A percentile compares a stretch with the other conserved stretches of the same genome.
Conservation (phyloP, 2,329 filamentous ascomycete genomes). For the Cladosporium phlei region DNA sequence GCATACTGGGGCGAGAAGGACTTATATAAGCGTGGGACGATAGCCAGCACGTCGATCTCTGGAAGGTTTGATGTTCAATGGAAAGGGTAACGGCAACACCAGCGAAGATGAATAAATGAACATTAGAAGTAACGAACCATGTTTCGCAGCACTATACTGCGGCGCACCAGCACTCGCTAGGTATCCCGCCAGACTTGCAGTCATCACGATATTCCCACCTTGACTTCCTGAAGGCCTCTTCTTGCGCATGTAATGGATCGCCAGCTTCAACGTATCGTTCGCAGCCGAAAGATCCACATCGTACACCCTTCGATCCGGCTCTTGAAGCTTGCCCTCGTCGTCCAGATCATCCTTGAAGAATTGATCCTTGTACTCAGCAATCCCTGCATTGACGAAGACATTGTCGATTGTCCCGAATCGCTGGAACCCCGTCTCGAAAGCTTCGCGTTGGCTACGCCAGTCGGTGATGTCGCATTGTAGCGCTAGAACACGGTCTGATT, state of each 20-base stretch:
- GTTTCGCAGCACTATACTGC: slow-evolving; percentile 47
- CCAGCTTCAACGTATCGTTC: slow-evolving; percentile 44
- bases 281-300: slow-evolving; percentile 46
- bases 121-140: slow-evolving; percentile 28
- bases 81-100: no score
- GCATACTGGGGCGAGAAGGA: no score
- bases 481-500: slow-evolving; percentile 28
- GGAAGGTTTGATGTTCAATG: no score
- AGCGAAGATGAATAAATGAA: no score
- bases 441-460: slow-evolving; percentile 43
- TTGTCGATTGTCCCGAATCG: slow-evolving; percentile 43
- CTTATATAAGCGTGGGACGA: no score
- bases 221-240: slow-evolving; percentile 30
- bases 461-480: slow-evolving; percentile 42
- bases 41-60: no score
- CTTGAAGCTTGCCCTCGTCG: slow-evolving; percentile 37
- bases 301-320: slow-evolving; percentile 43
- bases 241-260: slow-evolving; percentile 44
- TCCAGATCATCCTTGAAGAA: slow-evolving; percentile 47
- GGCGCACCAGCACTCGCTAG: slow-evolving; percentile 45
- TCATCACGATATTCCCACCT: slow-evolving; percentile 45
- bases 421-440: slow-evolving; percentile 38
- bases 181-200: slow-evolving; percentile 47
- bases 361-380: slow-evolving; percentile 45
- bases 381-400: slow-evolving; percentile 49